Evolutionary conservation across 441 rosid species (phyloP), one percentile per base, ranked within the genome.

Genomic region (Daphne laureola): DNA sequence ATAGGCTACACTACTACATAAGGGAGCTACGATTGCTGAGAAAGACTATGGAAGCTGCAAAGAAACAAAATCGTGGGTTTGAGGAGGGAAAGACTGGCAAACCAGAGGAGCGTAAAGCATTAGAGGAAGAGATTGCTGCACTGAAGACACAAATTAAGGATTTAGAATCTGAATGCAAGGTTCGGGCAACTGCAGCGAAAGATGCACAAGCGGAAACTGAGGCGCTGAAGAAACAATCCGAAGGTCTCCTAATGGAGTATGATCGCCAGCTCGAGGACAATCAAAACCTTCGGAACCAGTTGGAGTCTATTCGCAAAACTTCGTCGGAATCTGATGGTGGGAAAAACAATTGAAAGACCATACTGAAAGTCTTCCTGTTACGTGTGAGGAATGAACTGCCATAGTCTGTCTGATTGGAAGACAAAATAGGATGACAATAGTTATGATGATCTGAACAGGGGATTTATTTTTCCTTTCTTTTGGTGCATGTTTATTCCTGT

Each of bases 1-100:
- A 90, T 62, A 68, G 97, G 64, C 63, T 87, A 47, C 97, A 90
- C 70, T 84, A 90, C 62, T 87, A 84, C 78, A 87, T 86, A n/a
- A 84, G 94, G 71, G 96, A 90, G 43, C 80, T 90, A 14, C 77
- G 84, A 11, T 46, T 78, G 12, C 78, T 90, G 11, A 75, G 96
- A 60, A 87, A 84, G 80, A 67, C 86, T 38, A 82, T 83, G 86
- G 95, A 87, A 62, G 75, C 73, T 43, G 75, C 75, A 17, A 86
- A 84, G 85, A 87, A 84, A 69, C 89, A 81, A 56, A 76, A 58
- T 67, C 72, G 78, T 59, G 67, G 95, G 14, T 51, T 67, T 8
- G 90, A 82, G 11, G 90, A 80, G 25, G 82, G 74, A 7, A 83
- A 83, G 47, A 74, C 44, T 55, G 71, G 72, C 26, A 77, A 53